phyloP scores from a whole-genome alignment of 805 yeast genomes.

The Ogataea allantospora region DNA sequence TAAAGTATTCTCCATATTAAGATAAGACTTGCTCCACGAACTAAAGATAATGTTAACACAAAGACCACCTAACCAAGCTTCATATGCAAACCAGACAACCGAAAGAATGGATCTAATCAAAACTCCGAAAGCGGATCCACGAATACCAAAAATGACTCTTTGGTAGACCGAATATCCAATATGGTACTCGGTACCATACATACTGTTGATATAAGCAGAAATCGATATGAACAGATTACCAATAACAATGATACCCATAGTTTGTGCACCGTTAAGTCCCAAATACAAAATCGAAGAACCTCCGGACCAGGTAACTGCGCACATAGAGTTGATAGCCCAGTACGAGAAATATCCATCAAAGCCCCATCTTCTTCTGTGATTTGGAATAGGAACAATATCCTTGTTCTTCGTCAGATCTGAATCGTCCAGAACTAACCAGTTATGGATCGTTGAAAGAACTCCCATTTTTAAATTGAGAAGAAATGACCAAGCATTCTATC shows the following conservation, averaged over 20 bases:
- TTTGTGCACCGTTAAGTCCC: conserved; percentile 45
- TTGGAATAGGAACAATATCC: conserved; percentile 40
- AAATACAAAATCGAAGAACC: conserved; percentile 42
- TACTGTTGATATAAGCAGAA: conserved; percentile 45
- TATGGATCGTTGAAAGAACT: neutral
- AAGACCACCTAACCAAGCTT: conserved; percentile 47
- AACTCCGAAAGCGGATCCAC: conserved; percentile 45
- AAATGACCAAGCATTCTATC: neutral
- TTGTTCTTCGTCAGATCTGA: conserved; percentile 7
- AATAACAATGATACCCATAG: conserved; percentile 44
- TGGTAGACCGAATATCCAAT: conserved; percentile 47
- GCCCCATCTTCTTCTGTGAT: conserved; percentile 39
- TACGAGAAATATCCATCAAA: conserved; percentile 16
- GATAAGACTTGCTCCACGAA: conserved; percentile 39
- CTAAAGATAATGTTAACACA: conserved; percentile 40
- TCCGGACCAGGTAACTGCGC: conserved; percentile 31
- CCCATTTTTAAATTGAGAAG: conserved; percentile 1
- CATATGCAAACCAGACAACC: conserved; percentile 46
- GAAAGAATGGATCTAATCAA: conserved; percentile 41
- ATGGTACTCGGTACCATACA: conserved; percentile 49
- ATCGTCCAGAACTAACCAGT: conserved; percentile 3
- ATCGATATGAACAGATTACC: conserved; percentile 45
- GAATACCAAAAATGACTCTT: conserved; percentile 46
- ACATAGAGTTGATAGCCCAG: conserved; percentile 34
- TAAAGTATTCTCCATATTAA: conserved; percentile 40